Evolutionary conservation across 176 grass and related monocot species (phyloP).

Genomic region (Aegilops umbellulata): DNA sequence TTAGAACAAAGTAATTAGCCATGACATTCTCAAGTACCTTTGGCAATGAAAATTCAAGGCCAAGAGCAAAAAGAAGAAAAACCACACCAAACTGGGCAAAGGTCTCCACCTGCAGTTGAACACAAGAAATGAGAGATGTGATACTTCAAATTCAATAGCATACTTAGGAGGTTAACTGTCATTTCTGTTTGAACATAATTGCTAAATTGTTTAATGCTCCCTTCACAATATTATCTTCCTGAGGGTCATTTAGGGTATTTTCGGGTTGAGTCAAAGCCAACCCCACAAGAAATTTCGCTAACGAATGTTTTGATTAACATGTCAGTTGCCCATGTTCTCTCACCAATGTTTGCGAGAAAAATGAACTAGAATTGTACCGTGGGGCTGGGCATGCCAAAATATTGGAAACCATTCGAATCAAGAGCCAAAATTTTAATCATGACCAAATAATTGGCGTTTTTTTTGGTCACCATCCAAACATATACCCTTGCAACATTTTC

Average conservation of each 20-base stretch:
- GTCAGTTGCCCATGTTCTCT: not conserved
- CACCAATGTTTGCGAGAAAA: not conserved
- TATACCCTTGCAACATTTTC: not conserved
- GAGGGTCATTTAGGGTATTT: not conserved
- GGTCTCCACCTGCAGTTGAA: constrained; percentile 84
- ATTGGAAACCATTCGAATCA: not conserved
- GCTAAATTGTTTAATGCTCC: not conserved
- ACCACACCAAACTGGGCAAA: constrained; percentile 99
- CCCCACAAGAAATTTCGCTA: not conserved
- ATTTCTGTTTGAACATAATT: constrained; percentile 7
- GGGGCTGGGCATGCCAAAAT: not conserved
- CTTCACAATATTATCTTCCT: not conserved
- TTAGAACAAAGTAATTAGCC: not conserved
- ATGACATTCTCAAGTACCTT: constrained; percentile 53
- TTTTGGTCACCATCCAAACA: not conserved
- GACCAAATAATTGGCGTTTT: not conserved
- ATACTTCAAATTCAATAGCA: constrained; percentile 5
- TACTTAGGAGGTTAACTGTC: not conserved
- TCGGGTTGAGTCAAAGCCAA: not conserved
- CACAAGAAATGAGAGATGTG: constrained; percentile 11
- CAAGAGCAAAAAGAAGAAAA: constrained; percentile 98
- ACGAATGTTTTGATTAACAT: not conserved
- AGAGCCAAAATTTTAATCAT: not conserved
- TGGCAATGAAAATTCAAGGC: constrained; percentile 92
- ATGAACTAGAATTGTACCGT: not conserved